Conservation (phyloP, 2,329 filamentous ascomycete genomes). For the Byssochlamys sp. region DNA sequence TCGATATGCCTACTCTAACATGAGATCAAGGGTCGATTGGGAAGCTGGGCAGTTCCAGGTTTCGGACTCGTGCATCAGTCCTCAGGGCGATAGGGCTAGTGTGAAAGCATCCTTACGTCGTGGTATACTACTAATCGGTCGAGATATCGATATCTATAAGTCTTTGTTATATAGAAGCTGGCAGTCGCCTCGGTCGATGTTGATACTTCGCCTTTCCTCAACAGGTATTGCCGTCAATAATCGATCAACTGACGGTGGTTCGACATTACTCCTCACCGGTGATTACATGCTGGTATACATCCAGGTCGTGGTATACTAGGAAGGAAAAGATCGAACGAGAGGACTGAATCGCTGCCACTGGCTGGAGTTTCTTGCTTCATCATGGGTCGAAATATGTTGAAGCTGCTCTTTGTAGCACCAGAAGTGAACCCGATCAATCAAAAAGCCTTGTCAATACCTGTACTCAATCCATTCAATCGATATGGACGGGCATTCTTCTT, state of each 20-base stretch:
- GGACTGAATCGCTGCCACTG: neutral
- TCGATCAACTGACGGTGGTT: neutral
- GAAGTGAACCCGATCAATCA: slow-evolving; percentile 73
- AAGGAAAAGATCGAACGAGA: neutral
- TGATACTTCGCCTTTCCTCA: neutral
- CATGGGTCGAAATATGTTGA: slow-evolving; percentile 17
- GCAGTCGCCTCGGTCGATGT: neutral
- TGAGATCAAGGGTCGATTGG: neutral
- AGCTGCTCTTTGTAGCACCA: slow-evolving; percentile 41
- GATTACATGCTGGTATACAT: neutral
- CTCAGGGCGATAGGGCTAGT: neutral
- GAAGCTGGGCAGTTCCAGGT: neutral
- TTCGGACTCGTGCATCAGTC: neutral
- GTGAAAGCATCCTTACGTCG: neutral
- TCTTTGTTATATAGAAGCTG: neutral
- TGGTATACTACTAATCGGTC: neutral
- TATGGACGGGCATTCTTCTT: slow-evolving; percentile 88
- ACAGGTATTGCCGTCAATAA: neutral
- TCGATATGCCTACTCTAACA: neutral
- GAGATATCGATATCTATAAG: neutral
- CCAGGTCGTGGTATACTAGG: neutral
- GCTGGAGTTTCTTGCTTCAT: neutral
- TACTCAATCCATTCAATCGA: slow-evolving; percentile 65
- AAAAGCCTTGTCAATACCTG: slow-evolving; percentile 70
- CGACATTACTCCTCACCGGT: neutral